Conservation (phyloP, 129 eudicot genomes). For the Artemisia argyi region DNA sequence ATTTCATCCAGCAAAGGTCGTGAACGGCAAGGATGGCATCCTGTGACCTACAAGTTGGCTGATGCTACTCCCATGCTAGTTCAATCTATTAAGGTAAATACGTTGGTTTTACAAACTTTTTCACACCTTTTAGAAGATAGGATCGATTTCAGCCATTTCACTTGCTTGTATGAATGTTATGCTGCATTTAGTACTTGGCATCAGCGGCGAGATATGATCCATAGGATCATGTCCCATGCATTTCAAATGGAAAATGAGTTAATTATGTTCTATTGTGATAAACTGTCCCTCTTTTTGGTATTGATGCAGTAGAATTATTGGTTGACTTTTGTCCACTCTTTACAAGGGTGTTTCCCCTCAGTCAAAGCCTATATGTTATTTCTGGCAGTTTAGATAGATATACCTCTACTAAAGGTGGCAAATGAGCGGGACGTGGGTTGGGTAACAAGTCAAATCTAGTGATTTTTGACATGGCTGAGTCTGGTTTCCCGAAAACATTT, state of each 20-base stretch:
- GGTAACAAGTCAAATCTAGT: too few species aligned
- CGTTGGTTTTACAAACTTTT: neutral
- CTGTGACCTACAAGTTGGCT: conserved; percentile 77
- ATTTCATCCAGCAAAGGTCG: conserved; percentile 64
- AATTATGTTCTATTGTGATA: conserved; percentile 10
- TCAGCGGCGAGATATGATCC: neutral
- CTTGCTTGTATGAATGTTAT: neutral
- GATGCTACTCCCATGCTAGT: conserved; percentile 81
- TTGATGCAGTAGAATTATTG: neutral
- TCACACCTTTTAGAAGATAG: conserved; percentile 11
- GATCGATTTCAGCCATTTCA: conserved; percentile 11
- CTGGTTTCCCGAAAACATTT: too few species aligned
- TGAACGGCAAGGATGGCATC: conserved; percentile 96
- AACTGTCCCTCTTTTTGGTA: neutral
- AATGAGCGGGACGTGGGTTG: too few species aligned
- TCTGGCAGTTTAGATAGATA: neutral
- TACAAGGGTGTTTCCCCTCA: conserved; percentile 3
- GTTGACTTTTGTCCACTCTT: conserved; percentile 12
- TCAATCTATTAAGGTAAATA: conserved; percentile 81
- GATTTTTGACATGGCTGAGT: too few species aligned
- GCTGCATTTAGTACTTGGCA: conserved; percentile 12
- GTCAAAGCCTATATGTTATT: neutral
- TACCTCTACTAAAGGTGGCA: neutral
- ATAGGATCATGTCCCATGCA: conserved; percentile 11
- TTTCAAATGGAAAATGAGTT: neutral